Conservation (phyloP, 2,329 filamentous ascomycete genomes). For the Cladosporium phlei region DNA sequence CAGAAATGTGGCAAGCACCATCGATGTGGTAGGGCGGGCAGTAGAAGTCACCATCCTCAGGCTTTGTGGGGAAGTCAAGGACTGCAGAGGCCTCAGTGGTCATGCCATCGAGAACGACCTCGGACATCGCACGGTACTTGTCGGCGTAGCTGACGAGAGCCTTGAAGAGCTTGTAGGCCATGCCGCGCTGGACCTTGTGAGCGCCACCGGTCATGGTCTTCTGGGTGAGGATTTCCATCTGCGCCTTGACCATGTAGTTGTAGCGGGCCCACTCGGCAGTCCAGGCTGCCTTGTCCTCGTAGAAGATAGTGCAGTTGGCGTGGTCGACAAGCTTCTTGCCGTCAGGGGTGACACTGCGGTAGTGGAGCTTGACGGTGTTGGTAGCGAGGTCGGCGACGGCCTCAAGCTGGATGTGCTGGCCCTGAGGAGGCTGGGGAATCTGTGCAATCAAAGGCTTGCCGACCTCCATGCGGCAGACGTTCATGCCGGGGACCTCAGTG, state of each 20-base stretch:
- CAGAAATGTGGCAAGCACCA: constrained; percentile 53
- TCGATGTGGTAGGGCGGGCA: constrained; percentile 58
- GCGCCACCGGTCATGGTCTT: constrained; percentile 62
- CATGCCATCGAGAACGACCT: constrained; percentile 54
- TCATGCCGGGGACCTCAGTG: constrained; percentile 53
- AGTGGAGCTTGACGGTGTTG: constrained; percentile 51
- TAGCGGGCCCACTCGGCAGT: constrained; percentile 62
- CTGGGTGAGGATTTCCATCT: constrained; percentile 61
- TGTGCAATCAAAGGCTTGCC: constrained; percentile 64
- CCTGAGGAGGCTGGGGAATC: constrained; percentile 43
- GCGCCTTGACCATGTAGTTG: constrained; percentile 54
- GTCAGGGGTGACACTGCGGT: constrained; percentile 55
- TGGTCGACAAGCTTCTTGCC: constrained; percentile 58
- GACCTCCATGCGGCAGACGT: constrained; percentile 64
- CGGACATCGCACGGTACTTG: constrained; percentile 55
- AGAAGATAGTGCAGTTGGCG: constrained; percentile 58
- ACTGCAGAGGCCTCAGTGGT: constrained; percentile 52
- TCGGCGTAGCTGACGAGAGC: constrained; percentile 54
- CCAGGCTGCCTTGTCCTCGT: constrained; percentile 58
- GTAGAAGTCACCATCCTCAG: constrained; percentile 52
- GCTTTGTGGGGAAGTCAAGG: constrained; percentile 52
- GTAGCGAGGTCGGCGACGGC: constrained; percentile 55
- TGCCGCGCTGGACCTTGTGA: constrained; percentile 67
- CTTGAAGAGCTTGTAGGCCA: constrained; percentile 72
- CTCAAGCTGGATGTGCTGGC: constrained; percentile 58